Conservation (phyloP, 768 basidiomycete species). For the Heimioporus sp. region DNA sequence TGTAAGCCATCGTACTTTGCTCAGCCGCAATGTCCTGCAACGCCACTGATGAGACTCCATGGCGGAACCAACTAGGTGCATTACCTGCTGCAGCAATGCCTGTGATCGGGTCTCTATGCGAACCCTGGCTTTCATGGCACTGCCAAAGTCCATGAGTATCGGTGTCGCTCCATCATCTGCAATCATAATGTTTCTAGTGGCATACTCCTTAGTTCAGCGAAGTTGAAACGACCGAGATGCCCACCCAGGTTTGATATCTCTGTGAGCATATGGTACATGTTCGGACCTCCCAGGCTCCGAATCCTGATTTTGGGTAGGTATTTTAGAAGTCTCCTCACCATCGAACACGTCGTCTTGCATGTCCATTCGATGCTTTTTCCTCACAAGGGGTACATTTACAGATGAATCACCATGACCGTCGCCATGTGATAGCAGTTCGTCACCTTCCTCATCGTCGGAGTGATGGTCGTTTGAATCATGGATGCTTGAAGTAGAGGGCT, state of each 20-base stretch:
- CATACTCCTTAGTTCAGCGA: slow-evolving; percentile 3
- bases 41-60: not conserved
- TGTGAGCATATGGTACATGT: slow-evolving; percentile 88
- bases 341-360: slow-evolving; percentile 68
- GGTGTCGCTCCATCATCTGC: slow-evolving; percentile 82
- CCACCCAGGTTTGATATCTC: slow-evolving; percentile 95
- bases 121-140: slow-evolving; percentile 82
- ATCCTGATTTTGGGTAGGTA: slow-evolving; percentile 38
- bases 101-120: slow-evolving; percentile 78
- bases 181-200: slow-evolving; percentile 88
- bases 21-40: slow-evolving; percentile 89
- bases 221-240: slow-evolving; percentile 24
- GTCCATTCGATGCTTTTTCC: slow-evolving; percentile 43
- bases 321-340: slow-evolving; percentile 62
- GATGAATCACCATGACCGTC: slow-evolving; percentile 57
- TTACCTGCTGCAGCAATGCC: slow-evolving; percentile 85
- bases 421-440: slow-evolving; percentile 71
- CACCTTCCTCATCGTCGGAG: slow-evolving; percentile 58
- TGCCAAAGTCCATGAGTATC: slow-evolving; percentile 98
- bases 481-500: slow-evolving; percentile 21
- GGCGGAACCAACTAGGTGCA: slow-evolving; percentile 6
- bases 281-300: slow-evolving; percentile 42
- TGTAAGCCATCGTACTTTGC: slow-evolving; percentile 98
- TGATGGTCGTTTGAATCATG: slow-evolving; percentile 26
- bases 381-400: slow-evolving; percentile 58